Evolutionary conservation across 306 rosid genomes (phyloP).

Genomic region (Malus sieversii): DNA sequence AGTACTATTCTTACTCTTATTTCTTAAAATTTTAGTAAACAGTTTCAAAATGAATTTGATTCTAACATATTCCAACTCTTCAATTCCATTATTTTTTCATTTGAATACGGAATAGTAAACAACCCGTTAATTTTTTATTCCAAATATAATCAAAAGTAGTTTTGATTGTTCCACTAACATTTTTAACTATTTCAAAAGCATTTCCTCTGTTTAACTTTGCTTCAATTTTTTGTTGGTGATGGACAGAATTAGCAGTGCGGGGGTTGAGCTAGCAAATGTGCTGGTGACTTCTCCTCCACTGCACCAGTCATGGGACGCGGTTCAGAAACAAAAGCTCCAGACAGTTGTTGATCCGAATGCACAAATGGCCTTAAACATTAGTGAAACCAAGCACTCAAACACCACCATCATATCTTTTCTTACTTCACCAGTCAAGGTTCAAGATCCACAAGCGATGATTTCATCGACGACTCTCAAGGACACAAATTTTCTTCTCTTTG

Average conservation of each 20-base stretch:
- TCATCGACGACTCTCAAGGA: constrained; percentile 17
- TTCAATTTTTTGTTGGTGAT: neutral
- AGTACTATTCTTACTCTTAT: accelerated
- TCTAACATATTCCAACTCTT: too few species aligned
- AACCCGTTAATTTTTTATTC: too few species aligned
- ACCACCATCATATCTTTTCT: constrained; percentile 31
- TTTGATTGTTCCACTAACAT: too few species aligned
- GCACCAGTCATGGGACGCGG: constrained; percentile 21
- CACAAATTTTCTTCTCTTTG: constrained; percentile 21
- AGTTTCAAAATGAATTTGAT: too few species aligned
- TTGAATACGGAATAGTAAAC: too few species aligned
- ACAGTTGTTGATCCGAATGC: neutral
- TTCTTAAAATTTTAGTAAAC: too few species aligned
- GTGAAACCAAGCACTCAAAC: neutral
- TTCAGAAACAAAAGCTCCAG: neutral
- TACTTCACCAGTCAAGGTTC: constrained; percentile 5
- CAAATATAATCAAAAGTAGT: too few species aligned
- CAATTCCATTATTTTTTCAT: too few species aligned
- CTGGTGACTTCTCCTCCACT: constrained; percentile 32
- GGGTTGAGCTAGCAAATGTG: constrained; percentile 29
- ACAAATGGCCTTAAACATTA: neutral
- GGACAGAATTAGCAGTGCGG: constrained; percentile 49
- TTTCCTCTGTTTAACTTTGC: too few species aligned
- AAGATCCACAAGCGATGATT: constrained; percentile 6
- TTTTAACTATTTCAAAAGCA: too few species aligned